Percentiles rank a stretch among this genome's conserved stretches.
These are phyloP conservation scores for Xylariaceae sp. DNA, from an alignment of 2,329 filamentous ascomycete species.

Conservation along the genomic window DNA sequence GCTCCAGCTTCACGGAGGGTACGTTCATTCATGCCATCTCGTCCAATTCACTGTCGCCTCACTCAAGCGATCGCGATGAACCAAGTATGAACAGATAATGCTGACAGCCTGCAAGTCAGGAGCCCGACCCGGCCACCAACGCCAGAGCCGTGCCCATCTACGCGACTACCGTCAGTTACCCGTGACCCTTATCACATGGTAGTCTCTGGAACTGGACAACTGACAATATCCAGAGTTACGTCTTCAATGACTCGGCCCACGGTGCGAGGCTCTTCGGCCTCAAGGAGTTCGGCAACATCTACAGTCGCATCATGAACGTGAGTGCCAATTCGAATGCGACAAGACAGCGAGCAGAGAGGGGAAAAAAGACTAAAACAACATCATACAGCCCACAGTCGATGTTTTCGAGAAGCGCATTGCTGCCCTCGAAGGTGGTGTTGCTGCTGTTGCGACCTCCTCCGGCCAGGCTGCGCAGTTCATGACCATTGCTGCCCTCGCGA, in stretches of 20 bases:
- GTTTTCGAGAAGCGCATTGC: conserved; percentile 96
- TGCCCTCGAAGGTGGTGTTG: conserved; percentile 88
- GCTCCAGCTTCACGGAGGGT: conserved; percentile 80
- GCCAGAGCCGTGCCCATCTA: conserved; percentile 93
- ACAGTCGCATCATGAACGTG: conserved; percentile 93
- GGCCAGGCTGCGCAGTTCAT: conserved; percentile 93
- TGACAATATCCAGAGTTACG: conserved; percentile 59
- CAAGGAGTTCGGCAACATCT: conserved; percentile 97
- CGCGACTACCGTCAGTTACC: conserved; percentile 62
- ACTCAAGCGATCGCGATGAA: not conserved
- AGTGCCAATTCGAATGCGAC: not conserved
- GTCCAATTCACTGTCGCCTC: not conserved
- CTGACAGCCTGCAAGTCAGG: conserved; percentile 53
- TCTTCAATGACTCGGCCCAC: conserved; percentile 94
- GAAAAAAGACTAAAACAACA: not conserved
- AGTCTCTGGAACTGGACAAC: conserved; percentile 4
- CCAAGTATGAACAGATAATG: not conserved
- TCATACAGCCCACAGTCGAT: conserved; percentile 74
- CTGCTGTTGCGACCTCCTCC: conserved; percentile 76
- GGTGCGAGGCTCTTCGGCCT: conserved; percentile 92
- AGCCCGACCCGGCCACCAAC: conserved; percentile 75
- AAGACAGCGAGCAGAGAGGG: not conserved
- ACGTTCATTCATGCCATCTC: conserved; percentile 30
- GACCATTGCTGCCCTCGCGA: conserved; percentile 75
- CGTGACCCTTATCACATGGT: conserved; percentile 26